Conservation (phyloP, 306 rosid species). For the Glycine latifolia region DNA sequence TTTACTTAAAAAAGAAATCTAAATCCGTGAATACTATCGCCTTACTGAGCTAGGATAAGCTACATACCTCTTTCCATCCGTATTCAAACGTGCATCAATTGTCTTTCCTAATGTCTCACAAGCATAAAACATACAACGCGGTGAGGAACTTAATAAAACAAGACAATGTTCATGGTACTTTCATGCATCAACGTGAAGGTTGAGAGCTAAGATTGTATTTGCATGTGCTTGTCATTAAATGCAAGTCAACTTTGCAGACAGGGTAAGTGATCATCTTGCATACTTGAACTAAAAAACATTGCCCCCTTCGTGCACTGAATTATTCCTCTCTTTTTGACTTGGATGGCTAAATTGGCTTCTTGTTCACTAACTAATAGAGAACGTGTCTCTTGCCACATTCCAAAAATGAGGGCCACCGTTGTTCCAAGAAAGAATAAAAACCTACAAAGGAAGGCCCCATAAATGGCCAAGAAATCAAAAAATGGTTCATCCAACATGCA, state of each 20-base stretch:
- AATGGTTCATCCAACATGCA: background rate
- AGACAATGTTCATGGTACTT: background rate
- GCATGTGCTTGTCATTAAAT: background rate
- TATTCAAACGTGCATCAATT: background rate
- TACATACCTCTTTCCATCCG: background rate
- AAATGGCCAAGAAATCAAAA: background rate
- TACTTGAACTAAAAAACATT: background rate
- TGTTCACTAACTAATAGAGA: background rate
- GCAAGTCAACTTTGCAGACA: background rate
- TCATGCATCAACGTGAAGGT: background rate
- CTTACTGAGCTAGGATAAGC: background rate
- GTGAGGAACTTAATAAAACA: background rate
- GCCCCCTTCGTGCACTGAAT: background rate
- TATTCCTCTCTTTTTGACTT: background rate
- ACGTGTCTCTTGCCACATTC: slow-evolving; percentile 14
- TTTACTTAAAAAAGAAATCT: too few relatives aligned
- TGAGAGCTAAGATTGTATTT: background rate
- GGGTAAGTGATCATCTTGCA: background rate
- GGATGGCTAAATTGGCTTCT: slow-evolving; percentile 6
- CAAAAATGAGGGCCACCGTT: background rate
- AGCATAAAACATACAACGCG: background rate
- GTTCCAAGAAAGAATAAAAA: background rate
- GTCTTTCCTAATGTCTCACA: background rate
- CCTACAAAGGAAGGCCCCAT: background rate
- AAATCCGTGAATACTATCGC: too few relatives aligned